phyloP scores from a whole-genome alignment of 768 basidiomycete genomes.

The Leccinum arenicola region DNA sequence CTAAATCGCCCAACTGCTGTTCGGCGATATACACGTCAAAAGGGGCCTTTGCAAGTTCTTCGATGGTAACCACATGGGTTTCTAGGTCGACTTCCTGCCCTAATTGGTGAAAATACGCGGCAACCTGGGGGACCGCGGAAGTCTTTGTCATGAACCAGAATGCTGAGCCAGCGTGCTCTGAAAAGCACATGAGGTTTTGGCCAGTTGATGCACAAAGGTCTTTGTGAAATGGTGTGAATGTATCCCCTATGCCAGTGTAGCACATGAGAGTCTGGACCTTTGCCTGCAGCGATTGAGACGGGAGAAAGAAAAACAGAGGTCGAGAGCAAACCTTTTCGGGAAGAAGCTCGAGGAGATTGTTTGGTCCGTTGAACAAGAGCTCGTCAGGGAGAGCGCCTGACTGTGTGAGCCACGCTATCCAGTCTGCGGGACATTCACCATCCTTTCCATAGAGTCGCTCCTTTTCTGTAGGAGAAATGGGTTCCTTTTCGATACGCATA shows the following conservation, averaged over 20 bases:
- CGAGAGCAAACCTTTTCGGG: constrained; percentile 45
- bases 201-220: constrained; percentile 83
- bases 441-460: constrained; percentile 79
- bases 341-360: constrained; percentile 59
- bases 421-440: constrained; percentile 60
- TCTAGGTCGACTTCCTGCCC: constrained; percentile 66
- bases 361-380: constrained; percentile 49
- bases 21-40: constrained; percentile 70
- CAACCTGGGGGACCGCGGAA: constrained; percentile 50
- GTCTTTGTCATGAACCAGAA: constrained; percentile 87
- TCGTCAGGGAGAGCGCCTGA: constrained; percentile 47
- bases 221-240: constrained; percentile 83
- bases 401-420: constrained; percentile 59
- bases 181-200: constrained; percentile 84
- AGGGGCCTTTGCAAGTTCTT: constrained; percentile 62
- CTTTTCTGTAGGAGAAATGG: constrained; percentile 38
- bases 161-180: constrained; percentile 67
- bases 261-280: constrained; percentile 81
- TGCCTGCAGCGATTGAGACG: constrained; percentile 37
- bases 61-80: constrained; percentile 57
- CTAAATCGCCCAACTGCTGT: constrained; percentile 74
- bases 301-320: neutral
- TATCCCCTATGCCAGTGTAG: constrained; percentile 79
- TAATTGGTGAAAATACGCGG: constrained; percentile 52
- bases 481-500: neutral